Conservation (phyloP, 345 rosid genomes). For the Aquilaria yunnanensis region DNA sequence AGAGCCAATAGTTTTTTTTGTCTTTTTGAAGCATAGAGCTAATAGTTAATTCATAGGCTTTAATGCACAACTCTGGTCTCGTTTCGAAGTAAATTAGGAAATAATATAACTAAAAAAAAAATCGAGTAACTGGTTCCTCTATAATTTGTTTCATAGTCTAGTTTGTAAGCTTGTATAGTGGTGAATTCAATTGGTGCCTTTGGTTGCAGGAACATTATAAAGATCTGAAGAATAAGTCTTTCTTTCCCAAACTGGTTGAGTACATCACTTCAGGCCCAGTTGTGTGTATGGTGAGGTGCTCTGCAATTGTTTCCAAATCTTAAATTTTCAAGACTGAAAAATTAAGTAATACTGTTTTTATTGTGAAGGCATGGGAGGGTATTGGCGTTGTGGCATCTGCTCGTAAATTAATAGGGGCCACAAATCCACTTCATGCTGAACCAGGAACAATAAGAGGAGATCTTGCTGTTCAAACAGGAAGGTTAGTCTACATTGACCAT, state of each 20-base stretch:
- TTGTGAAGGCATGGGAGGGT: conserved; percentile 89
- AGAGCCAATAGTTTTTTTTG: too few species aligned
- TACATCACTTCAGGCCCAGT: conserved; percentile 97
- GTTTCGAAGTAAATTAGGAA: too few species aligned
- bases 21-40: too few species aligned
- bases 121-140: too few species aligned
- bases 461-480: conserved; percentile 96
- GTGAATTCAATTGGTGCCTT: neutral
- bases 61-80: too few species aligned
- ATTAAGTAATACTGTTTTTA: conserved; percentile 8
- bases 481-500: conserved; percentile 35
- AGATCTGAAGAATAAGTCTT: conserved; percentile 80
- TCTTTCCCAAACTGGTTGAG: conserved; percentile 69
- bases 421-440: conserved; percentile 96
- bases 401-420: conserved; percentile 84
- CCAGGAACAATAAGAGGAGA: conserved; percentile 98
- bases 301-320: neutral
- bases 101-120: too few species aligned
- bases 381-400: conserved; percentile 94
- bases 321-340: neutral
- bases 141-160: neutral
- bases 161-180: neutral
- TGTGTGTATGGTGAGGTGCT: conserved; percentile 78
- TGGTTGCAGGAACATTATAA: conserved; percentile 78
- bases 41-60: too few species aligned